Evolutionary conservation across 768 basidiomycete species (phyloP).

Genomic region (Leucocoprinus birnbaumii): DNA sequence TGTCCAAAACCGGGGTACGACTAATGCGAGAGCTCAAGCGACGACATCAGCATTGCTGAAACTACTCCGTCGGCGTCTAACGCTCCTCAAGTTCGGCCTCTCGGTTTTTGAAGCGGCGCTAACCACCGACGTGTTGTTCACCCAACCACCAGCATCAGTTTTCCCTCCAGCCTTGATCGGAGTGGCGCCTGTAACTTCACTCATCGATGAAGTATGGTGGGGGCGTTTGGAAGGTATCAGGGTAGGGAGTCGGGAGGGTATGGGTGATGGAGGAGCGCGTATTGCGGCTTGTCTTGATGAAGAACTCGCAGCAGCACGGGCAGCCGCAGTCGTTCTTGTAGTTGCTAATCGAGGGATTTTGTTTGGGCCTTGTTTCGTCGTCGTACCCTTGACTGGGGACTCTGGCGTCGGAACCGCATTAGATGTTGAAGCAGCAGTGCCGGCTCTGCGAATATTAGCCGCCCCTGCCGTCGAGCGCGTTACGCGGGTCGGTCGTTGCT

Average conservation of each 20-base stretch:
- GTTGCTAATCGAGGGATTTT: constrained; percentile 67
- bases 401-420: constrained; percentile 21
- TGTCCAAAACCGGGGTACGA: too few species aligned
- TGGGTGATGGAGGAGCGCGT: constrained; percentile 55
- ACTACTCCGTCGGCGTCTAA: constrained; percentile 78
- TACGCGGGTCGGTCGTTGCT: constrained; percentile 71
- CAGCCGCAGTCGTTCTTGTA: constrained; percentile 45
- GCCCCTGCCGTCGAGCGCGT: constrained; percentile 67
- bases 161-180: constrained; percentile 34
- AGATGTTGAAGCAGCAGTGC: constrained; percentile 25
- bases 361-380: constrained; percentile 47
- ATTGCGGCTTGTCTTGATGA: constrained; percentile 27
- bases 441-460: constrained; percentile 52
- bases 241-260: constrained; percentile 76
- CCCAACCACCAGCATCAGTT: constrained; percentile 62
- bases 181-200: constrained; percentile 42
- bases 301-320: constrained; percentile 23
- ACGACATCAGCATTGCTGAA: constrained; percentile 87
- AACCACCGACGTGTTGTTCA: constrained; percentile 72
- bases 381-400: constrained; percentile 40
- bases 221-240: constrained; percentile 58
- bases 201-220: constrained; percentile 43
- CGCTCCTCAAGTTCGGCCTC: constrained; percentile 70
- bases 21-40: constrained; percentile 59
- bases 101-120: constrained; percentile 69